Base-by-base conservation (phyloP, 345 rosid genomes). In the Heritiera littoralis region DNA sequence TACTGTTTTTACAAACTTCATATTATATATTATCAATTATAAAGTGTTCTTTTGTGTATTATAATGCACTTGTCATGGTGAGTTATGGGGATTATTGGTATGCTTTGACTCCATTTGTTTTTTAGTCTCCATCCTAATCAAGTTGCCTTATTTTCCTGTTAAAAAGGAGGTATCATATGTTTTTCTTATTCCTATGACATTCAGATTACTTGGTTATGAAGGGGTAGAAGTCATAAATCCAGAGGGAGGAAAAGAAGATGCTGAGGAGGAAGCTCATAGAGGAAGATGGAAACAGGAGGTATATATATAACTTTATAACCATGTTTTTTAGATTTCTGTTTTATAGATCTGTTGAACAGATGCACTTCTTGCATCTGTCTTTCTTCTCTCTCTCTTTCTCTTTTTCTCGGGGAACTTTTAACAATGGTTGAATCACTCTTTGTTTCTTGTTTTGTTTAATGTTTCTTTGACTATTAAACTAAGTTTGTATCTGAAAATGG, bases 221-320 rank as follows among this genome's bases (percentile, higher is more conserved):
- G 98, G 92, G 12, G 80, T 94, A 76, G 98, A 94, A 86, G 97
- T 94, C 49, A 86, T 94, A 54, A 93, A 94, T 85, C 98, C 98
- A 10, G 98, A 94, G 59, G 98, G 97, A 84, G 97, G 94, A 70
- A 92, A 89, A 61, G 98, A 95, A 85, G 98, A 95, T 67, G 95
- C 94, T 0, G 97, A 85, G 85, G 98, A 95, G 83, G 97, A 95
- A 88, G 98, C 98, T 80, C 91, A 83, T 73, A 89, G 83, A 84
- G 97, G 98, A 85, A 88, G 98, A 87, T 93, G 98, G 98, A 90
- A 77, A 77, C 92, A 92, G 75, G 95, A 95, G 93, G 97, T 91
- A 77, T 20, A 65, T 30, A 11, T 40, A 23, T 23, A 23, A 23
- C 72, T 7, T 79, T 48, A 48, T 69, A 20, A 46, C 40, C 20